A percentile compares a stretch with the other conserved stretches of the same genome.
phyloP scores from a whole-genome alignment of 2,329 filamentous ascomycete genomes.

The Aspergillus glaucus region DNA sequence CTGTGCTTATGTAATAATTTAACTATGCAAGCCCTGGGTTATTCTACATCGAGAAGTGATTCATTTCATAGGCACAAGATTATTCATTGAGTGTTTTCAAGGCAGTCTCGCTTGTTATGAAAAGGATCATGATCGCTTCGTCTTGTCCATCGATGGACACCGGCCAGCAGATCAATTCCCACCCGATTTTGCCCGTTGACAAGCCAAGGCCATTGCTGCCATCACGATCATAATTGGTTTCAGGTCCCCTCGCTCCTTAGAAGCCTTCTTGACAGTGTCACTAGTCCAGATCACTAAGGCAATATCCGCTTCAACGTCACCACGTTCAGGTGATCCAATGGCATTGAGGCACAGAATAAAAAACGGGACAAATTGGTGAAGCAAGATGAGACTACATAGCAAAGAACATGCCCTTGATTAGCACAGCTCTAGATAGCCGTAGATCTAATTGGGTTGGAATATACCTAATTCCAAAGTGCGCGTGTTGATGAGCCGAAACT shows the following conservation, averaged over 20 bases:
- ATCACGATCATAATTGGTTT: background rate
- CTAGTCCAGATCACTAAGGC: slow-evolving; percentile 6
- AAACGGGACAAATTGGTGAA: slow-evolving; percentile 11
- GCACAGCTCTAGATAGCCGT: background rate
- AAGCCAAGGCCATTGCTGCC: background rate
- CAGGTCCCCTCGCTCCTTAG: slow-evolving; percentile 7
- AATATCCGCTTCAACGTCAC: slow-evolving; percentile 3
- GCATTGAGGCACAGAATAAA: slow-evolving; percentile 9
- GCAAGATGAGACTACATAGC: slow-evolving; percentile 7
- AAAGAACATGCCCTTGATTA: background rate
- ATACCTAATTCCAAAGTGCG: slow-evolving; percentile 6
- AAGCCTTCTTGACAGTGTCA: slow-evolving; percentile 4
- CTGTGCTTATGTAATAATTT: too few relatives aligned
- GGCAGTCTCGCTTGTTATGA: too few relatives aligned
- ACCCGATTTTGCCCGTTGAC: background rate
- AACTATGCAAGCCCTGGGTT: too few relatives aligned
- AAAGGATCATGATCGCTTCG: too few relatives aligned
- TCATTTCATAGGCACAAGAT: too few relatives aligned
- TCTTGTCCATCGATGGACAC: background rate
- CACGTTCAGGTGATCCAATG: slow-evolving; percentile 4
- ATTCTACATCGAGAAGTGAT: too few relatives aligned
- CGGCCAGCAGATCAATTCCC: background rate
- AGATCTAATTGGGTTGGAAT: background rate
- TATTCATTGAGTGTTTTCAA: too few relatives aligned
- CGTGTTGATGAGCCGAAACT: slow-evolving; percentile 1